Percentiles rank a stretch among this genome's conserved stretches.
Evolutionary conservation across 257 asterid species (phyloP).

Genomic region (Mentha longifolia): DNA sequence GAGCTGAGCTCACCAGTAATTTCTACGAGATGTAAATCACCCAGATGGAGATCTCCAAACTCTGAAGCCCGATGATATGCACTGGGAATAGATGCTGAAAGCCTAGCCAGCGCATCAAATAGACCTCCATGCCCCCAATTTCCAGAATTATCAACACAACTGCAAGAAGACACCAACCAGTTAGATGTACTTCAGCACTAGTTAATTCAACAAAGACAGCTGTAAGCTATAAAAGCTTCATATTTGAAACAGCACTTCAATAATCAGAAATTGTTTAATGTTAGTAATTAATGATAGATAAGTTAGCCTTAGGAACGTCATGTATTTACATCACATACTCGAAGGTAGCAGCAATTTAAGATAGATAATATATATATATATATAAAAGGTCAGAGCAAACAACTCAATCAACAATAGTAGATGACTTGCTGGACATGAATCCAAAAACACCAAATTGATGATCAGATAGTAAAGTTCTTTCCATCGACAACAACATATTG

Average conservation of each 20-base stretch:
- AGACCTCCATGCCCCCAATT: conserved; percentile 96
- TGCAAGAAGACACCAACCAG: conserved; percentile 42
- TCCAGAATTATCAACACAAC: conserved; percentile 96
- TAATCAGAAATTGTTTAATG: not conserved
- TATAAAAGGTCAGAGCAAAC: too few relatives aligned
- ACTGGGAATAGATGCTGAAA: conserved; percentile 62
- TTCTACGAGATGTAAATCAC: conserved; percentile 84
- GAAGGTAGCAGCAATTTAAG: not conserved
- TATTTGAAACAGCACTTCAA: conserved; percentile 16
- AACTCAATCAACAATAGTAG: too few relatives aligned
- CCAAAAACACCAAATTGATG: not conserved
- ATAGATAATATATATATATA: not conserved
- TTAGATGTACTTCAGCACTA: conserved; percentile 23
- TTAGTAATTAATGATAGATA: not conserved
- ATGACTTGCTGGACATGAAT: conserved; percentile 3
- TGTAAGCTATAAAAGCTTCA: conserved; percentile 17
- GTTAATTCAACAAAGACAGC: conserved; percentile 17
- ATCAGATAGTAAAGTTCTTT: not conserved
- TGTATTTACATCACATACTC: not conserved
- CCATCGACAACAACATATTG: not conserved
- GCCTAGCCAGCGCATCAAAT: conserved; percentile 78
- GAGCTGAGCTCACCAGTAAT: conserved; percentile 57
- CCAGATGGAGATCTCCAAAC: conserved; percentile 85
- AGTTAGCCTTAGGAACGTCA: not conserved
- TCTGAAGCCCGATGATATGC: conserved; percentile 84